Conservation (phyloP, 78 protist genomes). For the Salpingoeca rosetta region DNA sequence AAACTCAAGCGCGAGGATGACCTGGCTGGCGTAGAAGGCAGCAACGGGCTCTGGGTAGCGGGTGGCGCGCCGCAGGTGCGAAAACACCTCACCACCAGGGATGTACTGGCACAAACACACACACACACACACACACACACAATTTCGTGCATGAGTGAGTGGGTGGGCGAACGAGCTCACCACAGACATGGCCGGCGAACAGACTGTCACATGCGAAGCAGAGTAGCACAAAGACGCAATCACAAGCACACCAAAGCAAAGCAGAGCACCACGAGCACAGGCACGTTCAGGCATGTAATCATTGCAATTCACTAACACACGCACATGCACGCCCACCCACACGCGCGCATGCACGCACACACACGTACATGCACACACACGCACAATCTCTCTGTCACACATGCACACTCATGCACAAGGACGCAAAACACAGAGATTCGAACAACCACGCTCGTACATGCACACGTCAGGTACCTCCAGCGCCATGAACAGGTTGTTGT, state of each 20-base stretch:
- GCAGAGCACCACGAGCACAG: no score
- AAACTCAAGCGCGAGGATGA: conserved; percentile 27
- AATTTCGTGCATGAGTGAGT: no score
- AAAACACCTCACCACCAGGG: conserved; percentile 81
- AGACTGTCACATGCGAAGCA: no score
- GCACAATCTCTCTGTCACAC: neutral
- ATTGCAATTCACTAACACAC: no score
- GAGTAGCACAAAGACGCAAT: no score
- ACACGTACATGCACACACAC: no score
- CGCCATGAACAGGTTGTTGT: conserved; percentile 6
- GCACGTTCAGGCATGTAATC: neutral
- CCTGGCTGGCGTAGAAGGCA: conserved; percentile 25
- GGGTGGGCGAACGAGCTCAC: no score
- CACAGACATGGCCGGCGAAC: no score
- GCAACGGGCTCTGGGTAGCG: neutral
- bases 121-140: no score
- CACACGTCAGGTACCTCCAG: conserved; percentile 16
- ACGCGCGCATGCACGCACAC: neutral
- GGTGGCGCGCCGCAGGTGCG: conserved; percentile 34
- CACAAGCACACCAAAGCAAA: no score
- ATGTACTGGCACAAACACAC: conserved; percentile 50
- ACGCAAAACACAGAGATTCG: neutral
- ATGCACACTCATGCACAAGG: no score
- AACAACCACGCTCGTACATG: neutral
- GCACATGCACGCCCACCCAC: neutral